Evolutionary conservation across 495 filamentous ascomycete genomes (phyloP).

Genomic region (Penicillium manginii): DNA sequence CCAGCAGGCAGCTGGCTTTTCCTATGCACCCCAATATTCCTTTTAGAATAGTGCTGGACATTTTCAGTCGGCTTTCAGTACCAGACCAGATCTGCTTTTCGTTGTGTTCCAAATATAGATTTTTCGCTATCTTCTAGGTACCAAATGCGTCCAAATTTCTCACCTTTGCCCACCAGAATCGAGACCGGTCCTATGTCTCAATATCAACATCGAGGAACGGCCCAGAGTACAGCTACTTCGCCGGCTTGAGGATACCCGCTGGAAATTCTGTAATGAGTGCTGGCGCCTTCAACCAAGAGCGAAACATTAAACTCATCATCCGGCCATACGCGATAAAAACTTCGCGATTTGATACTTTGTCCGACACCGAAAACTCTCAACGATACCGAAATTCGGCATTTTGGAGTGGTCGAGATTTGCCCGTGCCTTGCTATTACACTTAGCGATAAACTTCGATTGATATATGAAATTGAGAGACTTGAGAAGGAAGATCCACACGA

Average conservation of each 20-base stretch:
- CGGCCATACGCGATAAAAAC: neutral
- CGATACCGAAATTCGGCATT: neutral
- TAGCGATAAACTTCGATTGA: neutral
- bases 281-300: neutral
- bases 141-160: neutral
- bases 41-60: neutral
- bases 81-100: neutral
- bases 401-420: neutral
- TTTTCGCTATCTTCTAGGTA: neutral
- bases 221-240: neutral
- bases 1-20: neutral
- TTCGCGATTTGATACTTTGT: neutral
- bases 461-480: neutral
- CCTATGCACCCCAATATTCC: neutral
- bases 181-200: neutral
- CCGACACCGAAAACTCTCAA: neutral
- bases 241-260: neutral
- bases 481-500: neutral
- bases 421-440: neutral
- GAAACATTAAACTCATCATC: neutral
- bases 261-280: slow-evolving; percentile 3
- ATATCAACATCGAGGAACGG: neutral
- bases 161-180: neutral
- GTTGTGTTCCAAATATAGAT: neutral
- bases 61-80: neutral